Conservation (phyloP, 139 green algal genomes). For the Raphidocelis subcapitata region DNA sequence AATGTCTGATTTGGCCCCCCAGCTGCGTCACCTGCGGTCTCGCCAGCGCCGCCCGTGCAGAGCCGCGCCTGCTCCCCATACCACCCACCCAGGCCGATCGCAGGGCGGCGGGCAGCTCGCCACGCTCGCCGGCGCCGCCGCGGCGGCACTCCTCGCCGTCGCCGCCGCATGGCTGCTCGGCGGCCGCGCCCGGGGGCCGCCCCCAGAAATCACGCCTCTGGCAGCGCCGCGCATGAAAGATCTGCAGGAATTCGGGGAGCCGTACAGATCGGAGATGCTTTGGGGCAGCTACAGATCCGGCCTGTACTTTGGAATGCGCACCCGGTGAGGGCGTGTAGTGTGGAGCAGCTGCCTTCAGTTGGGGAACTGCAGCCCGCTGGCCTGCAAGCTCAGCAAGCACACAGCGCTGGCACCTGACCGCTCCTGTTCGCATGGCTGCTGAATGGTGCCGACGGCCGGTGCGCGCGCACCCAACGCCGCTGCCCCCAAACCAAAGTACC, state of each 20-base stretch:
- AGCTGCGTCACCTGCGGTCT: too few species aligned
- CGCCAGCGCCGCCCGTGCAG: too few species aligned
- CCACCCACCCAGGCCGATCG: too few species aligned
- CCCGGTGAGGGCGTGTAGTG: conserved; percentile 30
- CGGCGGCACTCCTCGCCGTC: too few species aligned
- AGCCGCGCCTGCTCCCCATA: too few species aligned
- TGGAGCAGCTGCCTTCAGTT: too few species aligned
- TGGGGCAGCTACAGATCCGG: conserved; percentile 93
- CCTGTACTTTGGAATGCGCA: conserved; percentile 88
- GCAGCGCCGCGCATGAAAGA: conserved; percentile 33
- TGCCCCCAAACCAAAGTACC: background rate
- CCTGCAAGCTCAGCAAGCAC: background rate
- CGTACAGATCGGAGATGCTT: conserved; percentile 59
- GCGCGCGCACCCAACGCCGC: background rate
- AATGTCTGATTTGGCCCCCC: too few species aligned
- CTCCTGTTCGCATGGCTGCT: background rate
- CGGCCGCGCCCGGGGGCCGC: too few species aligned
- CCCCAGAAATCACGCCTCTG: conserved; percentile 26
- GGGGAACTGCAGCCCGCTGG: background rate
- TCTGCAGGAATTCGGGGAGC: conserved; percentile 36
- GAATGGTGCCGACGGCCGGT: background rate
- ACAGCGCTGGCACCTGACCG: background rate
- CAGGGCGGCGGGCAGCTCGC: too few species aligned
- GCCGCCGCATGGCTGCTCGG: too few species aligned
- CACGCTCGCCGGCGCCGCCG: too few species aligned